These are phyloP conservation scores for Talaromyces trachyspermus DNA, from an alignment of 495 filamentous ascomycete genomes.

Conservation along the genomic window DNA sequence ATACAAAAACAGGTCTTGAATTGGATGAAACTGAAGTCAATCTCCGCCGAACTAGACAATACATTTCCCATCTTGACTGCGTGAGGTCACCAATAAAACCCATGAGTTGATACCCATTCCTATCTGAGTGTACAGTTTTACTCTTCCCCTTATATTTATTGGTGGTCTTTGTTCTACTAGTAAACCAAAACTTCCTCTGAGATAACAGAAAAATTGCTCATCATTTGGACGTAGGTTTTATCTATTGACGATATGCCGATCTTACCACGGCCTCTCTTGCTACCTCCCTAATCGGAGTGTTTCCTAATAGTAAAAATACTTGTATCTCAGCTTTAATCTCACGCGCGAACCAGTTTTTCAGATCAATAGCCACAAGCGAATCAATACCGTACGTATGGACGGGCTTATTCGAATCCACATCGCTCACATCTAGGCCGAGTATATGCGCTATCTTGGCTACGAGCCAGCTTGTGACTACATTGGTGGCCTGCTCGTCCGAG, in stretches of 20 bases:
- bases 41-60: too few species aligned
- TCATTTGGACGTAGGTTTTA: background rate
- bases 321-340: conserved; percentile 21
- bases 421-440: background rate
- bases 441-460: background rate
- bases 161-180: too few species aligned
- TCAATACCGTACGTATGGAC: conserved; percentile 41
- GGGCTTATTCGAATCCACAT: conserved; percentile 6
- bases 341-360: conserved; percentile 41
- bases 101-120: too few species aligned
- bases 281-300: background rate
- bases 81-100: too few species aligned
- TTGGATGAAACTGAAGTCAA: too few species aligned
- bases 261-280: background rate
- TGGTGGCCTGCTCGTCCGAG: background rate
- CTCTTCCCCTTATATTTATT: too few species aligned
- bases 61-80: too few species aligned
- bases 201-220: too few species aligned
- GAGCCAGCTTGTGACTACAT: background rate
- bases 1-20: too few species aligned
- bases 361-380: conserved; percentile 47
- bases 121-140: too few species aligned
- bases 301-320: background rate
- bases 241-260: background rate
- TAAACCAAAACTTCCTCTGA: too few species aligned